Conservation (phyloP, 2,329 filamentous ascomycete genomes). For the Sporothrix humicola region DNA sequence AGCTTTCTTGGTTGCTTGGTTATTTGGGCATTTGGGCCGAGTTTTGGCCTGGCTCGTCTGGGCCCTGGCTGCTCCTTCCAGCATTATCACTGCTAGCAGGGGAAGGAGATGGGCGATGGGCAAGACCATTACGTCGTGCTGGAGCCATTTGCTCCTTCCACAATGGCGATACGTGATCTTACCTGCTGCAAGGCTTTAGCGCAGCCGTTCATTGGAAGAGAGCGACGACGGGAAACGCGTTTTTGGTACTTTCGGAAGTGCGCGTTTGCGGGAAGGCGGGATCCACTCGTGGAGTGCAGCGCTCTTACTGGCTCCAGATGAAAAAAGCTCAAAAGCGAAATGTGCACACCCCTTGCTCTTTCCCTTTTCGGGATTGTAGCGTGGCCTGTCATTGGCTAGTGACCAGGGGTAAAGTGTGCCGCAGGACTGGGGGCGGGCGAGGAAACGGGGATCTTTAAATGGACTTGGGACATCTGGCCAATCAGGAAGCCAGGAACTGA, state of each 20-base stretch:
- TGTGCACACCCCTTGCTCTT: conserved; percentile 23
- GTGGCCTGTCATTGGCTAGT: conserved; percentile 16
- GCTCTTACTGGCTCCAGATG: not conserved
- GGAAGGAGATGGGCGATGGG: conserved; percentile 2
- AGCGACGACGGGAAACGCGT: conserved; percentile 19
- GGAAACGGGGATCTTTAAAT: not conserved
- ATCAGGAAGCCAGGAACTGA: conserved; percentile 25
- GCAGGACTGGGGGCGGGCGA: conserved; percentile 19
- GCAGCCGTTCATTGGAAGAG: conserved; percentile 24
- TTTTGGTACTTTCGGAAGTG: conserved; percentile 14
- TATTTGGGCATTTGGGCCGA: conserved; percentile 9
- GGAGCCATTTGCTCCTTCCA: conserved; percentile 10
- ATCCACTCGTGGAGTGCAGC: conserved; percentile 19
- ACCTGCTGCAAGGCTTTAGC: conserved; percentile 29
- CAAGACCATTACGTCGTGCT: conserved; percentile 11
- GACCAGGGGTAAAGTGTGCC: conserved; percentile 25
- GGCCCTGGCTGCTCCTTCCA: not conserved
- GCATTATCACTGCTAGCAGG: not conserved
- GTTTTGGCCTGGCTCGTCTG: conserved; percentile 13
- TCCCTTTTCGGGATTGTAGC: conserved; percentile 16
- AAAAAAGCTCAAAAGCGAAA: not conserved
- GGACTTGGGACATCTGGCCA: not conserved
- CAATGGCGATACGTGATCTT: conserved; percentile 28
- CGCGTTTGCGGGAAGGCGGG: conserved; percentile 19
- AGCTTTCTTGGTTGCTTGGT: not conserved